These are phyloP conservation scores for Yueomyces sp. DNA, from an alignment of 1,139 yeast species.

Conservation along the genomic window DNA sequence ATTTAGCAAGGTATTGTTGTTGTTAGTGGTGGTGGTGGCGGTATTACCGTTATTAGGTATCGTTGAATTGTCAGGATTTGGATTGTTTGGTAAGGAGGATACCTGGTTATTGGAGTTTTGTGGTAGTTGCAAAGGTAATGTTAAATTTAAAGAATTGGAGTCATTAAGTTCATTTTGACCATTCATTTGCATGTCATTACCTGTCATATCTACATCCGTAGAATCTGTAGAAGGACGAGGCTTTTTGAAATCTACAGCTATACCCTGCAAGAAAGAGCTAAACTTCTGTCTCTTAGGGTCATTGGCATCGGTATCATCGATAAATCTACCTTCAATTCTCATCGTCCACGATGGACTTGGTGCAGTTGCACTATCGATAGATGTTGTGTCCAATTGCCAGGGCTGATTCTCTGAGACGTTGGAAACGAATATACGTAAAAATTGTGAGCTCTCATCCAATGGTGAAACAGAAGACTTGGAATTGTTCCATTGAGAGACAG, in stretches of 20 bases:
- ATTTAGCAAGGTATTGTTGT: slow-evolving; percentile 1
- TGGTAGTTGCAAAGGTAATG: slow-evolving; percentile 2
- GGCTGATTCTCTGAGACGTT: slow-evolving; percentile 80
- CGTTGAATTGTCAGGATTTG: background rate
- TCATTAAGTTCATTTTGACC: background rate
- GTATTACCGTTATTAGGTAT: background rate
- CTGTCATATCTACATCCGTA: background rate
- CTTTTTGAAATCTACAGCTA: slow-evolving; percentile 58
- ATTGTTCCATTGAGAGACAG: slow-evolving; percentile 29
- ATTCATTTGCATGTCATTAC: background rate
- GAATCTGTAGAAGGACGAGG: background rate
- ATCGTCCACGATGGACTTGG: slow-evolving; percentile 51
- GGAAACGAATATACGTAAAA: slow-evolving; percentile 70
- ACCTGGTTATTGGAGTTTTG: background rate
- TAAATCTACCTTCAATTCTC: slow-evolving; percentile 73
- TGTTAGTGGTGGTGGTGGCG: slow-evolving; percentile 8
- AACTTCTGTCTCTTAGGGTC: slow-evolving; percentile 44
- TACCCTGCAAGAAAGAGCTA: slow-evolving; percentile 70
- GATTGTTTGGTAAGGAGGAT: background rate
- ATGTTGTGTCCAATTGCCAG: slow-evolving; percentile 47
- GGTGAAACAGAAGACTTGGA: slow-evolving; percentile 16
- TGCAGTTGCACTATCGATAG: slow-evolving; percentile 4
- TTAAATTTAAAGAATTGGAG: background rate
- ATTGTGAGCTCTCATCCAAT: slow-evolving; percentile 26
- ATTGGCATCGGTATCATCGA: slow-evolving; percentile 33